Evolutionary conservation across 1,284 basidiomycete genomes (phyloP), one percentile per base, ranked within the genome.

Genomic region (Termitomyces sp.): DNA sequence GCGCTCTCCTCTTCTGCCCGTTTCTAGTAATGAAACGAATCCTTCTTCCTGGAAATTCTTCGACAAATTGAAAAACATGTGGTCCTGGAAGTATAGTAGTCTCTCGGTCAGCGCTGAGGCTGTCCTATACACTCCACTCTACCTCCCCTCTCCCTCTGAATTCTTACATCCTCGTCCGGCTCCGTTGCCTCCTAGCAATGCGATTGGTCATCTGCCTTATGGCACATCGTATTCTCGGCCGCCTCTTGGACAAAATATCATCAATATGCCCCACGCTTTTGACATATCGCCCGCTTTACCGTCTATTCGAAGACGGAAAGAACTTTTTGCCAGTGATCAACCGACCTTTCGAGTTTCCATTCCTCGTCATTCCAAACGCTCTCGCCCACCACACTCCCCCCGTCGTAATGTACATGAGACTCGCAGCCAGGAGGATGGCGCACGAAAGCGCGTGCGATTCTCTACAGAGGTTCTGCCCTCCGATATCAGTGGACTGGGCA

Each of bases 321-420:
- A 46, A 9, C 21, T 18, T 26, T 18, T 26, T 18, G 34, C 11
- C 4, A 11, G 8, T 7, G 21, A 46, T 26, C 24, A 28, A 28
- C 21, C 24, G 13, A n/a, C 11, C n/a, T 11, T 21, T 8, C n/a
- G 26, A 35, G 8, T 33, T 41, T 10, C 35, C 40, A 43, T 45
- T 38, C 8, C 40, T 50, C 34, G 41, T 50, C 53, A 46, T 14
- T 35, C 31, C 18, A 60, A 60, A 50, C 57, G 55, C 8, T 52
- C 44, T 38, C 52, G 49, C 37, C 52, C 42, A 19, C 30, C 46
- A 13, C 50, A 43, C 16, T 54, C 53, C 11, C 47, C 40, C n/a
- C 16, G 9, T 19, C 16, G 37, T 18, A 24, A 26, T 10, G 33
- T 16, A 28, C 35, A 33, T 18, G 24, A 30, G 9, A 19, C 8